phyloP scores from a whole-genome alignment of 192 early-diverging fungal genomes.

The Thamnidium elegans region DNA sequence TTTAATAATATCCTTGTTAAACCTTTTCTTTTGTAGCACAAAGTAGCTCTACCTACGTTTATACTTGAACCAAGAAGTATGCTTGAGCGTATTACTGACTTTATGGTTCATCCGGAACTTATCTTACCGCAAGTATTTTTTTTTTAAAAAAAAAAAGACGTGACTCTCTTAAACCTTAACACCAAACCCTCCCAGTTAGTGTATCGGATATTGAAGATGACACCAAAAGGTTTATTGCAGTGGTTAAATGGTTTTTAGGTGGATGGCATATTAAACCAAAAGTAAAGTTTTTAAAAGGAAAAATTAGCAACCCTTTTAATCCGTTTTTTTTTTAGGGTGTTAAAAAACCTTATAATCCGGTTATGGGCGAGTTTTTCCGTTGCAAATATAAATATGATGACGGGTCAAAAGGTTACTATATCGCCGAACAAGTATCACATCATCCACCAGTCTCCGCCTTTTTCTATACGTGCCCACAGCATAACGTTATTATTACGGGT shows the following conservation, averaged over 20 bases:
- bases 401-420: conserved; percentile 66
- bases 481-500: conserved; percentile 74
- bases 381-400: conserved; percentile 73
- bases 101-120: conserved; percentile 88
- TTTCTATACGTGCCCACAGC: conserved; percentile 79
- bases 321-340: conserved; percentile 56
- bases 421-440: conserved; percentile 92
- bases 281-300: conserved; percentile 44
- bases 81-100: conserved; percentile 96
- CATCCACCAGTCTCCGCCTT: conserved; percentile 89
- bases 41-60: conserved; percentile 82
- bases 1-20: background rate
- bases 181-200: background rate
- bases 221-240: conserved; percentile 73
- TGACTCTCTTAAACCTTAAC: background rate
- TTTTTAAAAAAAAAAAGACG: background rate
- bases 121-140: conserved; percentile 64
- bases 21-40: background rate
- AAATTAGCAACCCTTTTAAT: background rate
- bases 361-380: conserved; percentile 88
- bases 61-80: conserved; percentile 94
- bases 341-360: conserved; percentile 94
- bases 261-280: conserved; percentile 94
- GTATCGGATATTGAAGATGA: conserved; percentile 63
- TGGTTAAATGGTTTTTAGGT: conserved; percentile 83